Conservation (phyloP, 2,329 filamentous ascomycete genomes). For the Fusarium buharicum region DNA sequence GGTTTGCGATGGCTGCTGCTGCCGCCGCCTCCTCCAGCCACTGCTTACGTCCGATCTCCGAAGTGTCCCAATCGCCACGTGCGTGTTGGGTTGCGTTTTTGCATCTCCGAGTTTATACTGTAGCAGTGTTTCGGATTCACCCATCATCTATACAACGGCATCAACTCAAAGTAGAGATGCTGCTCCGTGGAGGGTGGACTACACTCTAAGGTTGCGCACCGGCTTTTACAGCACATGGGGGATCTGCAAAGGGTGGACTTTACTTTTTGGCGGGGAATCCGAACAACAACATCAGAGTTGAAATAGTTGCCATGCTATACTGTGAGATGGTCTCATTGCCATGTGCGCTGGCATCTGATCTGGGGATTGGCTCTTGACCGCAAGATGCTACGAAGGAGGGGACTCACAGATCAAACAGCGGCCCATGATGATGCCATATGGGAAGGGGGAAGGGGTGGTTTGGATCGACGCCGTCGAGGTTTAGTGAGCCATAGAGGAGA, state of each 20-base stretch:
- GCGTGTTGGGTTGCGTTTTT: background rate
- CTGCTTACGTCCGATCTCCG: background rate
- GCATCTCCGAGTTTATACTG: background rate
- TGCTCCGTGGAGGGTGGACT: background rate
- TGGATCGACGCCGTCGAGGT: slow-evolving; percentile 25
- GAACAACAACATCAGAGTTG: background rate
- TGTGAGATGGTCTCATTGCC: slow-evolving; percentile 8
- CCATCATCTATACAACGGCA: background rate
- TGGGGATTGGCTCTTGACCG: slow-evolving; percentile 31
- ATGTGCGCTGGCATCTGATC: slow-evolving; percentile 25
- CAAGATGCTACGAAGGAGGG: slow-evolving; percentile 18
- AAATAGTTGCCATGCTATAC: background rate
- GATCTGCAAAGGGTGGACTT: slow-evolving; percentile 18
- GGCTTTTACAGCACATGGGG: slow-evolving; percentile 6
- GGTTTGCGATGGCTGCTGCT: too few species aligned
- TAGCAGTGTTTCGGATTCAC: background rate
- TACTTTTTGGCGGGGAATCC: slow-evolving; percentile 21
- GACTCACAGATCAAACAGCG: slow-evolving; percentile 13
- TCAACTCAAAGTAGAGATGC: slow-evolving; percentile 3
- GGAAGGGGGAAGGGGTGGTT: slow-evolving; percentile 5
- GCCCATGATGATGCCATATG: slow-evolving; percentile 30
- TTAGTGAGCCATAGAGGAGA: slow-evolving; percentile 4
- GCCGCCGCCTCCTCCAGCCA: too few species aligned
- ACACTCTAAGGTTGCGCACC: background rate
- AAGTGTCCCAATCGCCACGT: slow-evolving; percentile 1